Percentiles rank a stretch among this genome's conserved stretches.
Evolutionary conservation across 352 stramenopile species (phyloP).

Genomic region (Phytophthora ramorum): DNA sequence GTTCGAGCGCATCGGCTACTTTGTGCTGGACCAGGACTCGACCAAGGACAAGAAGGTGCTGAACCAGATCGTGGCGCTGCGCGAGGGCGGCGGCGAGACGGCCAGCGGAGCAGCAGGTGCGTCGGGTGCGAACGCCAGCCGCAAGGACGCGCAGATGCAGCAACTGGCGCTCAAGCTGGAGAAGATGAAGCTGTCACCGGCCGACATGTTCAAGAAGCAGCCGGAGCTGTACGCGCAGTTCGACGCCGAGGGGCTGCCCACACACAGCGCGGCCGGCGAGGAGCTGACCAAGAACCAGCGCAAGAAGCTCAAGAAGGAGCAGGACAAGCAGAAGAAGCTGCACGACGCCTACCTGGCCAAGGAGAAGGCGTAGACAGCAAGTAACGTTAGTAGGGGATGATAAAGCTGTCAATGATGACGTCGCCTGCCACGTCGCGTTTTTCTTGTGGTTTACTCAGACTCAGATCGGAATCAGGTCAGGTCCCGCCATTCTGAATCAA

Average conservation of each 20-base stretch:
- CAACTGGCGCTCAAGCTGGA: slow-evolving; percentile 93
- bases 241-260: slow-evolving; percentile 76
- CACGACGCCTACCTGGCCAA: slow-evolving; percentile 68
- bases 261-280: slow-evolving; percentile 64
- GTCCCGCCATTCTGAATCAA: no score
- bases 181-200: slow-evolving; percentile 90
- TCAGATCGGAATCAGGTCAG: not conserved
- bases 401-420: slow-evolving; percentile 10
- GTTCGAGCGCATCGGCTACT: slow-evolving; percentile 99
- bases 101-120: slow-evolving; percentile 16
- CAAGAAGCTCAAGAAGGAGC: slow-evolving; percentile 92
- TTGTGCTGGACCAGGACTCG: slow-evolving; percentile 96
- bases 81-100: slow-evolving; percentile 73
- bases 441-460: not conserved
- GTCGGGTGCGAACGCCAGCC: slow-evolving; percentile 55
- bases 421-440: not conserved
- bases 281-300: slow-evolving; percentile 81
- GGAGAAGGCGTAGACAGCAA: slow-evolving; percentile 17
- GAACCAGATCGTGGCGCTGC: slow-evolving; percentile 97
- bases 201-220: slow-evolving; percentile 85
- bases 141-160: slow-evolving; percentile 84
- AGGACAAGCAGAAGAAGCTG: slow-evolving; percentile 90
- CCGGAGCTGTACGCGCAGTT: slow-evolving; percentile 76
- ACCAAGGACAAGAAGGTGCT: slow-evolving; percentile 93
- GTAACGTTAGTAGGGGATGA: not conserved